These are phyloP conservation scores for Vickermania ingenoplastis DNA, from an alignment of 208 protist species.

Conservation along the genomic window DNA sequence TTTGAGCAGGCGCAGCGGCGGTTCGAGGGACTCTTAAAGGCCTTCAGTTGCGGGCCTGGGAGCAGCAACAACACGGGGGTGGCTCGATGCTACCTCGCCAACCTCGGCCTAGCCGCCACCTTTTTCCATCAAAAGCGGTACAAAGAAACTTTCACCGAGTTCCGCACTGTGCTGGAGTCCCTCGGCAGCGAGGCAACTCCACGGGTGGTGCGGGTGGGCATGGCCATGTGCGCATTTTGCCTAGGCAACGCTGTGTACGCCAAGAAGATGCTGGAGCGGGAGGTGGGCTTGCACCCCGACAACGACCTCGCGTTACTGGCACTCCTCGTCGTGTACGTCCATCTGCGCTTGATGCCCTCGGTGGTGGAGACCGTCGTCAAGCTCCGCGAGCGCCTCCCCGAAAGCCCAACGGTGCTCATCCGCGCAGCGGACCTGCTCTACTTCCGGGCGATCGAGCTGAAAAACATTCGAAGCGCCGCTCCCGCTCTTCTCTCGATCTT, in stretches of 20 bases:
- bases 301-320: constrained; percentile 70
- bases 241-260: constrained; percentile 37
- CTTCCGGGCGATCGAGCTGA: constrained; percentile 40
- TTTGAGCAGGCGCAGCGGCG: constrained; percentile 44
- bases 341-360: constrained; percentile 43
- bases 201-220: constrained; percentile 68
- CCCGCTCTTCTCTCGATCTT: constrained; percentile 36
- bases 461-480: constrained; percentile 23
- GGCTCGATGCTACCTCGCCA: constrained; percentile 40
- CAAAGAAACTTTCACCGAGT: constrained; percentile 64
- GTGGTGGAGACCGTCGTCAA: constrained; percentile 39
- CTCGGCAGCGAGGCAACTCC: constrained; percentile 50
- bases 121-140: constrained; percentile 53
- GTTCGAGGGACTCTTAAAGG: constrained; percentile 28
- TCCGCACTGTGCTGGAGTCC: constrained; percentile 47
- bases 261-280: constrained; percentile 51
- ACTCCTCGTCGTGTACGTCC: constrained; percentile 62
- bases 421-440: constrained; percentile 76
- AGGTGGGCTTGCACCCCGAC: constrained; percentile 44
- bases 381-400: constrained; percentile 42
- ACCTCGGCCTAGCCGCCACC: constrained; percentile 59
- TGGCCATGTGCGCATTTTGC: constrained; percentile 72
- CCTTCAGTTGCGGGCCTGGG: constrained; percentile 30
- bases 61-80: neutral
- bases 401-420: constrained; percentile 66